Conservation (phyloP, 805 yeast genomes). For the Aciculoconidium aculeatum region DNA sequence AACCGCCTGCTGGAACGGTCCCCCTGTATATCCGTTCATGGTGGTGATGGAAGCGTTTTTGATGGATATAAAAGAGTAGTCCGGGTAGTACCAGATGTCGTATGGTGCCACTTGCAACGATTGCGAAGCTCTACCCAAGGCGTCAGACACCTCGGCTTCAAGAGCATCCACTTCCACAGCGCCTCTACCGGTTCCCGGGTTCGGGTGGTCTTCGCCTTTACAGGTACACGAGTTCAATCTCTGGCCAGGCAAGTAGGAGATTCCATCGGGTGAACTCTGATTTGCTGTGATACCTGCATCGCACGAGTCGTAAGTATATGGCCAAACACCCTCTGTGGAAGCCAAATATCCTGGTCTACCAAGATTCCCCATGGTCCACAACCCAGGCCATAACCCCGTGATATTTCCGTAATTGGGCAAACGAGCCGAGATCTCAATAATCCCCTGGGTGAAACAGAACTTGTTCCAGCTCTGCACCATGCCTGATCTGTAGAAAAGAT, state of each 20-base stretch:
- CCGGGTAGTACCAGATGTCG: constrained; percentile 40
- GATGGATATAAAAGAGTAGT: constrained; percentile 28
- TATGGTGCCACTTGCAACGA: constrained; percentile 40
- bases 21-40: constrained; percentile 34
- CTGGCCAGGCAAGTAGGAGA: constrained; percentile 35
- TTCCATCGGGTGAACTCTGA: constrained; percentile 35
- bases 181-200: constrained; percentile 31
- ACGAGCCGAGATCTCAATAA: constrained; percentile 23
- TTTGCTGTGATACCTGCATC: constrained; percentile 34
- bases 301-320: constrained; percentile 32
- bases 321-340: constrained; percentile 35
- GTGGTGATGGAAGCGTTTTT: constrained; percentile 22
- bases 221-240: constrained; percentile 28
- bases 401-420: constrained; percentile 27
- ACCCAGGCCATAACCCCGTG: constrained; percentile 35
- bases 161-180: constrained; percentile 29
- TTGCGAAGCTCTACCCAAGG: constrained; percentile 25
- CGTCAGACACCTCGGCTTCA: constrained; percentile 15
- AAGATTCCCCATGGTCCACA: constrained; percentile 35
- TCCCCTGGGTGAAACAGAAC: constrained; percentile 30
- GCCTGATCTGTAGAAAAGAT: constrained; percentile 33
- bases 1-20: constrained; percentile 35
- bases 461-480: constrained; percentile 38
- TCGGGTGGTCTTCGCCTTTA: constrained; percentile 33
- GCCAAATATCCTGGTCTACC: constrained; percentile 34